Percentiles rank a stretch among this genome's conserved stretches.
These are phyloP conservation scores for Aulographum hederae DNA, from an alignment of 2,329 filamentous ascomycete species.

Conservation along the genomic window DNA sequence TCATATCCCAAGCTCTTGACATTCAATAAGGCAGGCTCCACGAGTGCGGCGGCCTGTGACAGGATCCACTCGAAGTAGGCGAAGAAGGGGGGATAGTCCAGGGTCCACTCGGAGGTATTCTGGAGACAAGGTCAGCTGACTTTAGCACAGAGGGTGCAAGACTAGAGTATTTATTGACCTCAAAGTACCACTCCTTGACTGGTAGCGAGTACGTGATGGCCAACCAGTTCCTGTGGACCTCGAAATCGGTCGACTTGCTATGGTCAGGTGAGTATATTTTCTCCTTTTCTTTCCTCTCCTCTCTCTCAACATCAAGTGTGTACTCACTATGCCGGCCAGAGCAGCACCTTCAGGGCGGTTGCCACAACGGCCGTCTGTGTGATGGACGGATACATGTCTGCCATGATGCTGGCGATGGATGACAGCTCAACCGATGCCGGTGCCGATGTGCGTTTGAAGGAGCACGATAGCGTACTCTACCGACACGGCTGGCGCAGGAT, in stretches of 20 bases:
- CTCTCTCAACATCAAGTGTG: too few species aligned
- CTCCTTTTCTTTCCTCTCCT: too few species aligned
- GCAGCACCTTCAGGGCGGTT: constrained; percentile 73
- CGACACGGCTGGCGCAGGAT: too few species aligned
- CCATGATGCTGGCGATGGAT: constrained; percentile 44
- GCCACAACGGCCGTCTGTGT: constrained; percentile 73
- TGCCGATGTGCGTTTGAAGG: too few species aligned
- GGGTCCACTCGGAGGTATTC: constrained; percentile 96
- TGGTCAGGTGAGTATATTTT: too few species aligned
- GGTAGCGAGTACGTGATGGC: constrained; percentile 85
- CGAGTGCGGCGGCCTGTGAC: constrained; percentile 59
- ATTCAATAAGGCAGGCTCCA: constrained; percentile 66
- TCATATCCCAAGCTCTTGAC: constrained; percentile 69
- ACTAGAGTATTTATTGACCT: constrained; percentile 31
- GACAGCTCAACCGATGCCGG: too few species aligned
- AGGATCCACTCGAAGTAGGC: constrained; percentile 91
- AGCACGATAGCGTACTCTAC: too few species aligned
- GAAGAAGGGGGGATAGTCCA: constrained; percentile 97
- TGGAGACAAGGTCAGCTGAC: constrained; percentile 11
- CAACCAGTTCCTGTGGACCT: constrained; percentile 97
- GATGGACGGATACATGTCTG: constrained; percentile 71
- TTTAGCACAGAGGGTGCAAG: too few species aligned
- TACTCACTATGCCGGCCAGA: constrained; percentile 86
- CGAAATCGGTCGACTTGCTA: constrained; percentile 97
- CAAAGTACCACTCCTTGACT: constrained; percentile 82